These are phyloP conservation scores for Diplodia scrobiculata DNA, from an alignment of 2,329 filamentous ascomycete genomes.

Conservation along the genomic window DNA sequence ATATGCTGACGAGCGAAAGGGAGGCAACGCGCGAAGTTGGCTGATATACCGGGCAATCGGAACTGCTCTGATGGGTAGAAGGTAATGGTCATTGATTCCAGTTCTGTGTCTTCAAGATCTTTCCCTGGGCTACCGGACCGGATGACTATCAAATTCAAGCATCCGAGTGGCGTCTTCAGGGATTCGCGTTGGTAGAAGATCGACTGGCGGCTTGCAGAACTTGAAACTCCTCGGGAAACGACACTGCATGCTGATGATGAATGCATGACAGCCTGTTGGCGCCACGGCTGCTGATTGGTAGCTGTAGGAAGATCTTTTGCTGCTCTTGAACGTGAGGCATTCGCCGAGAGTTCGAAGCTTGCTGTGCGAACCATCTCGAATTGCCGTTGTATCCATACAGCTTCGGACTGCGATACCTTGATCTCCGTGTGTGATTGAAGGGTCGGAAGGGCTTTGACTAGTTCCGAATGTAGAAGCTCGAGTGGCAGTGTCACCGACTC, in stretches of 20 bases:
- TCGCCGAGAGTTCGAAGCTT: constrained; percentile 1
- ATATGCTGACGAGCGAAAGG: not conserved
- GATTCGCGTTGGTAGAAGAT: not conserved
- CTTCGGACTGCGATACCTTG: not conserved
- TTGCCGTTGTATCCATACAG: not conserved
- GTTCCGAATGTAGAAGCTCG: not conserved
- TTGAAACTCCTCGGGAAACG: not conserved
- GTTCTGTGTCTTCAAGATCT: not conserved
- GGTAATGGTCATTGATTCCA: not conserved
- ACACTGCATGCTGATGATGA: not conserved
- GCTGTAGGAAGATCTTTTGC: not conserved
- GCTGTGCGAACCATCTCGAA: not conserved
- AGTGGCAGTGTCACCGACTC: constrained; percentile 4
- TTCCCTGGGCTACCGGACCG: not conserved
- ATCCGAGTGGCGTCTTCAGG: not conserved
- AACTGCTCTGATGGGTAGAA: not conserved
- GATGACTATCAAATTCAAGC: not conserved
- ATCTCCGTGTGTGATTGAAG: not conserved
- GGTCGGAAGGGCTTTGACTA: not conserved
- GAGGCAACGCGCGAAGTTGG: not conserved
- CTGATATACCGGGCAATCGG: not conserved
- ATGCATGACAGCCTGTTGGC: not conserved
- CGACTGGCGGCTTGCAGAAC: not conserved
- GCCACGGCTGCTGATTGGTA: not conserved
- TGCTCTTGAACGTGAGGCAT: not conserved